Evolutionary conservation across 2,329 filamentous ascomycete genomes (phyloP), one percentile per base, ranked within the genome.

Genomic region (Trichoderma sp.): DNA sequence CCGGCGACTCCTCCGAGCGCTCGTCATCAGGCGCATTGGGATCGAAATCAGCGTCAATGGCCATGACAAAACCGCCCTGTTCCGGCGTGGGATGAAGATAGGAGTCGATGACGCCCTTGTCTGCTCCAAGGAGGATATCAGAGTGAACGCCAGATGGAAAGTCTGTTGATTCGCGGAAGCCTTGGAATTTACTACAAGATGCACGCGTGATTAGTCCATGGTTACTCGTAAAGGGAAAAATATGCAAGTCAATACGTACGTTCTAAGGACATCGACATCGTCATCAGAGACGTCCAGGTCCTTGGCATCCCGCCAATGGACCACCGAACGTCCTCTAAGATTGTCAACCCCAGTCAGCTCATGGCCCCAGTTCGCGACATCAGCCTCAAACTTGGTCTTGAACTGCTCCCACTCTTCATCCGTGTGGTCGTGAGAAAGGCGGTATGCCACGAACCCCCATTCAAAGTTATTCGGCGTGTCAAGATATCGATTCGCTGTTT

Each of bases 361-460:
- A 1, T 70, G 49, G 10, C 76, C 76, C 76, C 76, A 78, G 4
- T 77, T 69, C 1, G 59, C 64, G 0, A 73, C 49, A 18, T 78
- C 75, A 0, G 71, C 66, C 18, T 76, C 74, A 5, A 78, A 75
- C 8, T 69, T 76, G 3, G 39, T 32, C 28, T 71, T 74, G 28
- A 77, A 78, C 4, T 60, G 30, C 3, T 72, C 68, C 76, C 76
- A 78, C 18, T 72, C 70, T 4, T 72, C 71, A 14, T 72, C 64
- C 6, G 59, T 70, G 26, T 74, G 71, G 1, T 26, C 54, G 32
- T 76, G 69, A 24, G 68, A 74, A 0, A 72, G 7, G 0, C 75
- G 72, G 28, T 76, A 78, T 0, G 71, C 73, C 0, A 76, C 74
- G 60, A 66, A 75, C 11, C 70, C 73, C 75, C 74, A 76, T 16